These are phyloP conservation scores for Phytophthora nicotianae DNA, from an alignment of 352 stramenopile genomes.

Conservation along the genomic window DNA sequence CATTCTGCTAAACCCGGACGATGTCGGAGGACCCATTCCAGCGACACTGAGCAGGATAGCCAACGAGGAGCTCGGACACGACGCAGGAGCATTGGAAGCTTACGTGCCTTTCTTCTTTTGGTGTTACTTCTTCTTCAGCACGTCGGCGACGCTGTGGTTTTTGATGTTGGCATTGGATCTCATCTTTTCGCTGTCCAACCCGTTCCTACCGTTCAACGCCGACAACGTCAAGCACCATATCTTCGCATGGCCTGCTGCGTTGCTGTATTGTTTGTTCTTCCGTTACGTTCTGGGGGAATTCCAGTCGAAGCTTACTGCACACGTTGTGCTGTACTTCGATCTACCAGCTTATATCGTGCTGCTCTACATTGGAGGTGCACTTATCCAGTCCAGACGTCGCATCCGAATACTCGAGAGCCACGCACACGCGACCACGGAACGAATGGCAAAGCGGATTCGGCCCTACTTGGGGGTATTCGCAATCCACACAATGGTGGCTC, in stretches of 20 bases:
- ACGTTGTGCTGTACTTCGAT: constrained; percentile 75
- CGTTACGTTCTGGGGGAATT: constrained; percentile 57
- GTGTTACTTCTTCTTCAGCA: constrained; percentile 85
- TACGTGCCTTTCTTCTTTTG: constrained; percentile 86
- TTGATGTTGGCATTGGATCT: constrained; percentile 87
- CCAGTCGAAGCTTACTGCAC: constrained; percentile 25
- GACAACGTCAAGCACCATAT: constrained; percentile 88
- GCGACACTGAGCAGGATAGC: constrained; percentile 69
- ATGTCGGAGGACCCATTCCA: constrained; percentile 27
- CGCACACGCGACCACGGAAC: constrained; percentile 74
- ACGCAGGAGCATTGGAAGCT: constrained; percentile 33
- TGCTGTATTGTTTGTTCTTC: constrained; percentile 75
- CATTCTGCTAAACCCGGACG: constrained; percentile 15
- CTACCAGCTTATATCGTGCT: constrained; percentile 71
- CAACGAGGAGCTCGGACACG: constrained; percentile 53
- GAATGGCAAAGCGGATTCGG: constrained; percentile 87
- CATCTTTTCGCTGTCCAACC: constrained; percentile 89
- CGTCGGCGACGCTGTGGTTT: constrained; percentile 79
- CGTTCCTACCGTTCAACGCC: constrained; percentile 86
- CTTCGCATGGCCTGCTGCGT: constrained; percentile 72
- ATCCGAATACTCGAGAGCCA: constrained; percentile 76
- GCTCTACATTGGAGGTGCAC: constrained; percentile 63
- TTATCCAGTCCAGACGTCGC: constrained; percentile 72
- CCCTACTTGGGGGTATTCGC: constrained; percentile 79
- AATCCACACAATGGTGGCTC: constrained; percentile 46